Conservation (phyloP, 2,329 filamentous ascomycete species). For the Paraphoma sp. region DNA sequence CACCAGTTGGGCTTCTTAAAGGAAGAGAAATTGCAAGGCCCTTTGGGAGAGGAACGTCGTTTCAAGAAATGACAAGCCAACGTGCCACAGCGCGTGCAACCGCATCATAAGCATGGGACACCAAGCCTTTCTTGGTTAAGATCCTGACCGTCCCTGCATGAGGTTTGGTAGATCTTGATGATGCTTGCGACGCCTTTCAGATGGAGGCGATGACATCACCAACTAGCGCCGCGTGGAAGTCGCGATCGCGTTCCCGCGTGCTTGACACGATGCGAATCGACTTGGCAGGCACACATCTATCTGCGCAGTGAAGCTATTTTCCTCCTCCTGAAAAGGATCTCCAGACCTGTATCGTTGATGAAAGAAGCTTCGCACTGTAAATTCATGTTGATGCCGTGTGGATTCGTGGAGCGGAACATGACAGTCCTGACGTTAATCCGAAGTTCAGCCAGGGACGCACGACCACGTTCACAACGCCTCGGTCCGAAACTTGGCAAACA, state of each 20-base stretch:
- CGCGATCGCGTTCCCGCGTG: constrained; percentile 3
- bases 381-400: not conserved
- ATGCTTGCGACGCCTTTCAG: constrained; percentile 13
- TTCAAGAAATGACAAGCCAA: not conserved
- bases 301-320: not conserved
- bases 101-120: constrained; percentile 18
- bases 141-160: constrained; percentile 11
- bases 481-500: constrained; percentile 1
- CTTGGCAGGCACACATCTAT: constrained; percentile 21
- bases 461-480: not conserved
- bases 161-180: constrained; percentile 9
- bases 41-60: not conserved
- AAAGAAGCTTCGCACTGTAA: not conserved
- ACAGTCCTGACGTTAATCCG: constrained; percentile 11
- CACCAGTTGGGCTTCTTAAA: too few species aligned
- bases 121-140: constrained; percentile 9
- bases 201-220: constrained; percentile 17
- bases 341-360: too few species aligned
- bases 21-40: not conserved
- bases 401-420: not conserved
- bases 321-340: not conserved
- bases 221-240: constrained; percentile 9
- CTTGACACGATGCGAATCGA: constrained; percentile 4
- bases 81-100: constrained; percentile 6
- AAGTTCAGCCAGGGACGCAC: constrained; percentile 1